Base-by-base conservation (phyloP, 441 rosid species). In the Euphorbia schlechtendalii region DNA sequence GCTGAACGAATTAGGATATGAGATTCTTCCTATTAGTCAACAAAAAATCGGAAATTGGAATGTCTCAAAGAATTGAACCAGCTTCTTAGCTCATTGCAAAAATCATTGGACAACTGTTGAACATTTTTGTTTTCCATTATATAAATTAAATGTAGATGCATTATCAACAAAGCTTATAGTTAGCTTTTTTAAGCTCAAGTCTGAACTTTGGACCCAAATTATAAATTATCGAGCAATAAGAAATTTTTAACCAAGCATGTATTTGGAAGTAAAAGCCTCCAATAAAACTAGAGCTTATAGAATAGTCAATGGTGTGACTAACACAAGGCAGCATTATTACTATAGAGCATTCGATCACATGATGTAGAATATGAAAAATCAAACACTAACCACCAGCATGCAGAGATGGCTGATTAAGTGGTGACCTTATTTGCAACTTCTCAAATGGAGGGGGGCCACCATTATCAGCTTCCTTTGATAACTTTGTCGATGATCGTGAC, bases 391-490 rank as follows among this genome's bases (percentile, higher is more conserved):
- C 25, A 48, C 66, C 57, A 70, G 65, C 69, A 18, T 52, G 74
- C 68, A 67, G 65, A 74, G 77, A 74, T 65, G 72, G 61, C 49
- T 63, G 77, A 65, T 8, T 72, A n/a, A 75, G 69, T 22, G 82
- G 73, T 22, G 74, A 68, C 65, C 80, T 71, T 66, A 82, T 76
- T 82, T 81, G 81, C 82, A 92, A 67, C 84, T 85, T 88, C 78
- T 86, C 96, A 78, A 92, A 92, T 11, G 82, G 88, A 66, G 98
- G 98, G 63, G 96, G 88, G 59, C 86, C 90, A 59, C 81, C 77
- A 60, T 46, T 46, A 56, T 74, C 84, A 59, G 71, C 59, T 73
- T 85, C 89, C 71, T 83, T 78, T 24, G 80, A 63, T 67, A 61
- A 53, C 69, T 77, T 79, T 64, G 78, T 59, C 6, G 88, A 74